Conservation (phyloP, 2,329 filamentous ascomycete genomes). For the Paraphoma sp. region DNA sequence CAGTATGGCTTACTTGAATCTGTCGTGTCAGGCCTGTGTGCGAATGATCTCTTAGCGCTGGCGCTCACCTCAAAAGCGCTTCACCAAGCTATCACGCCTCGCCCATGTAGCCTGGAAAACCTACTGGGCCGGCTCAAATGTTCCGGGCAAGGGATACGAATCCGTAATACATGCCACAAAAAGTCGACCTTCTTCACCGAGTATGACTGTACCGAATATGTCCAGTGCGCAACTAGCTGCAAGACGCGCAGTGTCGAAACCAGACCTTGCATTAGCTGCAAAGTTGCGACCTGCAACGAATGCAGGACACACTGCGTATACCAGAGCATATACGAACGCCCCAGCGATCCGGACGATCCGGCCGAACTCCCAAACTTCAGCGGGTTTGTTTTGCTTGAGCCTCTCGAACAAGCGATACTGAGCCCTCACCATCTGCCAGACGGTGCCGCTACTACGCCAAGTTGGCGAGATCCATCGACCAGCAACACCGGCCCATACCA, state of each 20-base stretch:
- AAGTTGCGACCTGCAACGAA: constrained; percentile 42
- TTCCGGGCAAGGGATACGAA: constrained; percentile 31
- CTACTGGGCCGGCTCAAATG: constrained; percentile 35
- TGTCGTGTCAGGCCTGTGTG: constrained; percentile 29
- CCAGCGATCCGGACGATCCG: constrained; percentile 32
- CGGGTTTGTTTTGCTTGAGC: constrained; percentile 36
- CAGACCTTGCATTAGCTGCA: constrained; percentile 34
- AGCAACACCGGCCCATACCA: constrained; percentile 26
- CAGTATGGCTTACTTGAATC: constrained; percentile 39
- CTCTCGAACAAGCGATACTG: constrained; percentile 35
- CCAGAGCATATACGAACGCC: constrained; percentile 34
- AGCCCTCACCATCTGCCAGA: constrained; percentile 32
- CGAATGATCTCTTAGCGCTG: constrained; percentile 38
- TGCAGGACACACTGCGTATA: constrained; percentile 45
- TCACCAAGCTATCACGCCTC: constrained; percentile 30
- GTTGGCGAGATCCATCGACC: constrained; percentile 17
- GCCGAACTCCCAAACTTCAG: constrained; percentile 41
- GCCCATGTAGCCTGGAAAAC: constrained; percentile 30
- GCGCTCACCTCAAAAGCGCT: constrained; percentile 34
- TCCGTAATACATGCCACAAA: constrained; percentile 28
- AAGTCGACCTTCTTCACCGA: constrained; percentile 32
- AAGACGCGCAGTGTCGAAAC: constrained; percentile 16
- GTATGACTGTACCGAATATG: constrained; percentile 29
- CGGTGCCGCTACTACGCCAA: not conserved
- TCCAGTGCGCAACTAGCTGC: constrained; percentile 26